A percentile compares a stretch with the other conserved stretches of the same genome.
These are phyloP conservation scores for Ogataea methylovora DNA, from an alignment of 805 yeast genomes.

Conservation along the genomic window DNA sequence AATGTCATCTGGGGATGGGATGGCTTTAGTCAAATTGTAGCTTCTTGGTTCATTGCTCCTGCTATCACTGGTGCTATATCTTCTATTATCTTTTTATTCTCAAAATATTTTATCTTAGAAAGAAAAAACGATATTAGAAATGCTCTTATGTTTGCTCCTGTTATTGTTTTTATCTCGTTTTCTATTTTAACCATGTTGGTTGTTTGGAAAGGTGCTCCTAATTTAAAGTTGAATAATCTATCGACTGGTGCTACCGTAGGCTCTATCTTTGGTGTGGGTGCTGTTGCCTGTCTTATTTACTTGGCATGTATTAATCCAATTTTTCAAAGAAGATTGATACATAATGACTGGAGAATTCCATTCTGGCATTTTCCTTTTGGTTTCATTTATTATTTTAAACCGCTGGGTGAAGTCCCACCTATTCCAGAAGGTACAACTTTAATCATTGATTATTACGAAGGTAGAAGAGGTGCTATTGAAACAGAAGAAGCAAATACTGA, in stretches of 20 bases:
- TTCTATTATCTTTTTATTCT: slow-evolving; percentile 46
- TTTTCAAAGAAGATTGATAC: slow-evolving; percentile 50
- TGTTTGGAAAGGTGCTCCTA: slow-evolving; percentile 78
- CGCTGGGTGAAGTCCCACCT: slow-evolving; percentile 57
- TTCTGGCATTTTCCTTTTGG: slow-evolving; percentile 52
- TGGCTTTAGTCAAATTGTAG: slow-evolving; percentile 65
- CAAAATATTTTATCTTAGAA: slow-evolving; percentile 58
- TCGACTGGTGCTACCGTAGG: slow-evolving; percentile 46
- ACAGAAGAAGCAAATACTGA: slow-evolving; percentile 4
- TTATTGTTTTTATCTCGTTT: slow-evolving; percentile 52
- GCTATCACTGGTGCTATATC: slow-evolving; percentile 59
- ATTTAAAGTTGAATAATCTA: slow-evolving; percentile 46
- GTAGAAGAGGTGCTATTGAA: slow-evolving; percentile 36
- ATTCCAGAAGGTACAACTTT: slow-evolving; percentile 50
- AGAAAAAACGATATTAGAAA: slow-evolving; percentile 45
- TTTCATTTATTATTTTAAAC: slow-evolving; percentile 45
- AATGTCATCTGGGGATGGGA: slow-evolving; percentile 69
- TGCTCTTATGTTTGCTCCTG: slow-evolving; percentile 52
- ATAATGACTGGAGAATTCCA: slow-evolving; percentile 60
- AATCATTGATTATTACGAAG: slow-evolving; percentile 58
- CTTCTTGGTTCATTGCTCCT: slow-evolving; percentile 80
- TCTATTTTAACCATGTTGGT: slow-evolving; percentile 66
- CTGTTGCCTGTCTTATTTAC: slow-evolving; percentile 44
- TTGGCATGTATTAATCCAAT: slow-evolving; percentile 51
- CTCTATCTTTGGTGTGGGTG: slow-evolving; percentile 59